Base-by-base conservation (phyloP, 2,329 filamentous ascomycete genomes). In the Elsinoe australis region DNA sequence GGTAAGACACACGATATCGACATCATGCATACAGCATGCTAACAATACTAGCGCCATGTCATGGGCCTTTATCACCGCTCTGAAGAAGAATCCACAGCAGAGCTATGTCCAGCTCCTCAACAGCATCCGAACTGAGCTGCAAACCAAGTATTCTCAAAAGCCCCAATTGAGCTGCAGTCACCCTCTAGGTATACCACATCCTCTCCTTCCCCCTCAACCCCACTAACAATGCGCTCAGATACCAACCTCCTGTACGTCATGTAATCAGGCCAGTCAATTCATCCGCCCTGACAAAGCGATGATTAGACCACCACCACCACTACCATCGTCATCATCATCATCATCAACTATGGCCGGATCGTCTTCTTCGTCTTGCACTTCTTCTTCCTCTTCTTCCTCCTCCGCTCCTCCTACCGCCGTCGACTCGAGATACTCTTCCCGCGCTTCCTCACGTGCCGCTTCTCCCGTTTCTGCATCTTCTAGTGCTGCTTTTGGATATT, bases 101-200 rank as follows among this genome's bases (percentile, higher is more conserved):
- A 95, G 85, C 69, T 98, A 98, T 62, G 86, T 96, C 44, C 83
- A 95, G 72, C 73, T 98, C 50, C 76, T 98, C 56, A 96, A 95
- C 74, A 95, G 83, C 67, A 89, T 98, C 60, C 85, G 92, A 50
- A 89, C 95, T 50, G 83, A 95, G 61, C 73, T 98, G 51, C 72
- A 85, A 56, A 79, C 79, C 31, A 92, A 94, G 65, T 98, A 98
- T 65, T 76, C 78, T 6, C 92, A 98, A 70, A 95, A 95, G 71
- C 92, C 92, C 46, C 92, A 98, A 72, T 72, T 98, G 56, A 95
- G 89, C 61, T 90, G 87, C 71, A 95, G 88, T 66, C 92, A 98
- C 68, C 92, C 92, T 28, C 72, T 48, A 18, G 45, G 45, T 98
- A n/a, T 61, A 88, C 90, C 95, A 80, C 70, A 82, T 70, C 31